A percentile compares a stretch with the other conserved stretches of the same genome.
Evolutionary conservation across 2,329 filamentous ascomycete genomes (phyloP).

Genomic region (Cercospora beticola): DNA sequence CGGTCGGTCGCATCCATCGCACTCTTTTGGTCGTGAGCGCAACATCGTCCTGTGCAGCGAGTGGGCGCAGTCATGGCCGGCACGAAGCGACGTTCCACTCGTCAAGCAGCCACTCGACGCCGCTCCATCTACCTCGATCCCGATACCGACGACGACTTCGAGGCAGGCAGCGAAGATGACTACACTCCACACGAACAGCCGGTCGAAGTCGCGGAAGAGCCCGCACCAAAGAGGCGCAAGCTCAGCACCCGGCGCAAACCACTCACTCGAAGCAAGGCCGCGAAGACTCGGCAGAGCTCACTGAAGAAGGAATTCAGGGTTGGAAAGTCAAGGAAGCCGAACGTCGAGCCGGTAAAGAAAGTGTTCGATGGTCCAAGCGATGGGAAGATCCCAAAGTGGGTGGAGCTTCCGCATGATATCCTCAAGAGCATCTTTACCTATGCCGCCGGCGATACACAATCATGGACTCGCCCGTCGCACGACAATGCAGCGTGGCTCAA

Average conservation of each 20-base stretch:
- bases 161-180: slow-evolving; percentile 33
- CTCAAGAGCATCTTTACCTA: slow-evolving; percentile 39
- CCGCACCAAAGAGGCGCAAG: slow-evolving; percentile 29
- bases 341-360: slow-evolving; percentile 24
- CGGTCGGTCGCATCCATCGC: background rate
- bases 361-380: slow-evolving; percentile 37
- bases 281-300: slow-evolving; percentile 21
- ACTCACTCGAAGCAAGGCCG: slow-evolving; percentile 30
- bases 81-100: slow-evolving; percentile 37
- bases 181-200: slow-evolving; percentile 21
- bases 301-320: slow-evolving; percentile 22
- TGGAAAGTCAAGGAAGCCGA: slow-evolving; percentile 29
- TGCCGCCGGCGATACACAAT: slow-evolving; percentile 33
- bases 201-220: slow-evolving; percentile 15
- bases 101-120: slow-evolving; percentile 37
- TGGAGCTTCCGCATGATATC: slow-evolving; percentile 36
- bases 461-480: slow-evolving; percentile 24
- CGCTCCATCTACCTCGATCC: slow-evolving; percentile 38
- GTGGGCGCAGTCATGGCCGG: slow-evolving; percentile 9
- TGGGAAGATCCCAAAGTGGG: slow-evolving; percentile 37
- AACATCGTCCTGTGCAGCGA: background rate
- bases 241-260: slow-evolving; percentile 25
- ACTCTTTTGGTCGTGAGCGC: background rate
- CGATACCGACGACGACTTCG: slow-evolving; percentile 40
- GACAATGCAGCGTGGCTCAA: slow-evolving; percentile 36